phyloP scores from a whole-genome alignment of 805 yeast species.

The Pichia cephalocereana region DNA sequence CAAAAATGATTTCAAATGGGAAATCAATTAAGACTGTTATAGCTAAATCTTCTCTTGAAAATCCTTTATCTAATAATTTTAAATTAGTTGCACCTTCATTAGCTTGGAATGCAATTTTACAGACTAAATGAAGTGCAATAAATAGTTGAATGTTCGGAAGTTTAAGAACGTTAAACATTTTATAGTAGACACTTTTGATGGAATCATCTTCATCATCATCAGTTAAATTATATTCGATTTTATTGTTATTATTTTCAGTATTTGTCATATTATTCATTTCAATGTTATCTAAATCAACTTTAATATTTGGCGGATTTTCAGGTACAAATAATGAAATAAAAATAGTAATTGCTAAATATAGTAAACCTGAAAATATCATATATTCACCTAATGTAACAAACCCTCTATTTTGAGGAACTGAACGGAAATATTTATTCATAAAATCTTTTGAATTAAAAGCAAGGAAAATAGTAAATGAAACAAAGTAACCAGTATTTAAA shows the following conservation, averaged over 20 bases:
- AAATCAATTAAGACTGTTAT: constrained; percentile 88
- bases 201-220: constrained; percentile 8
- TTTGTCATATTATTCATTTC: neutral
- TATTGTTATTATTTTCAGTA: neutral
- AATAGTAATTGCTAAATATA: constrained; percentile 59
- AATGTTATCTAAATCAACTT: neutral
- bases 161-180: constrained; percentile 63
- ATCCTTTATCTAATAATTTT: constrained; percentile 82
- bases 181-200: constrained; percentile 37
- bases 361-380: constrained; percentile 66
- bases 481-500: constrained; percentile 83
- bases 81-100: constrained; percentile 94
- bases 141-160: constrained; percentile 66
- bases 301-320: constrained; percentile 58
- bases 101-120: constrained; percentile 90
- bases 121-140: constrained; percentile 62
- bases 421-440: constrained; percentile 74
- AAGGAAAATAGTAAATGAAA: constrained; percentile 83
- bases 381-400: constrained; percentile 66
- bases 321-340: constrained; percentile 49
- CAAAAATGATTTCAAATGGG: constrained; percentile 92
- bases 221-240: constrained; percentile 1
- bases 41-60: constrained; percentile 88
- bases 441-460: constrained; percentile 90
- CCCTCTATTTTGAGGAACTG: constrained; percentile 52